A percentile compares a stretch with the other conserved stretches of the same genome.
Evolutionary conservation across 495 filamentous ascomycete genomes (phyloP).

Genomic region (Daldinia concentrica): DNA sequence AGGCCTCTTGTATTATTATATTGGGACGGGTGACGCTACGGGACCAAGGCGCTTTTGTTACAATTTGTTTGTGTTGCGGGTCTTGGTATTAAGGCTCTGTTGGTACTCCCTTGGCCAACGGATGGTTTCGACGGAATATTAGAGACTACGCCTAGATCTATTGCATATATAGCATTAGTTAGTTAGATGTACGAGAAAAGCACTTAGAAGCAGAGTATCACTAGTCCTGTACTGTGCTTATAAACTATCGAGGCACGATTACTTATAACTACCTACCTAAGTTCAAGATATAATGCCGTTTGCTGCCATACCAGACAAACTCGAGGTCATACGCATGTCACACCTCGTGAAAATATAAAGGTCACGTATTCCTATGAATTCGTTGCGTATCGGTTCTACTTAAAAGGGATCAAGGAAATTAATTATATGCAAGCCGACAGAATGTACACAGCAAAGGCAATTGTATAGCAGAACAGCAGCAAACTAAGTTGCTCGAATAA

Average conservation of each 20-base stretch:
- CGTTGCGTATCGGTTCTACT: conserved; percentile 3
- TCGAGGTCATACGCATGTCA: not conserved
- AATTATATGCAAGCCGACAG: conserved; percentile 11
- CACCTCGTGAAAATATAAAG: not conserved
- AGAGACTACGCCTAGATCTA: not conserved
- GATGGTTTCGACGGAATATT: not conserved
- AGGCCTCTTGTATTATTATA: not conserved
- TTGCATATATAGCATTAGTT: not conserved
- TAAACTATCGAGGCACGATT: not conserved
- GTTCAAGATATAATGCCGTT: no score
- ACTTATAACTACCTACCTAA: not conserved
- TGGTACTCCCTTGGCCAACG: not conserved
- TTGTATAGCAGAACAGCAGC: conserved; percentile 3
- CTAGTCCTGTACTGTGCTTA: not conserved
- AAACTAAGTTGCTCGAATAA: not conserved
- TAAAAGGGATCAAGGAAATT: conserved; percentile 3
- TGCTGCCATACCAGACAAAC: not conserved
- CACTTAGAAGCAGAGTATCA: not conserved
- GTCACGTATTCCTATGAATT: not conserved
- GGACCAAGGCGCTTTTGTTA: not conserved
- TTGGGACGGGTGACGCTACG: not conserved
- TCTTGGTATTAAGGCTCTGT: not conserved
- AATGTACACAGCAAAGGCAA: conserved; percentile 20
- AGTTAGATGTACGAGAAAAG: not conserved
- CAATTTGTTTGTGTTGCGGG: not conserved